Conservation (phyloP, 1,284 basidiomycete genomes). For the Boletus subluridellus region DNA sequence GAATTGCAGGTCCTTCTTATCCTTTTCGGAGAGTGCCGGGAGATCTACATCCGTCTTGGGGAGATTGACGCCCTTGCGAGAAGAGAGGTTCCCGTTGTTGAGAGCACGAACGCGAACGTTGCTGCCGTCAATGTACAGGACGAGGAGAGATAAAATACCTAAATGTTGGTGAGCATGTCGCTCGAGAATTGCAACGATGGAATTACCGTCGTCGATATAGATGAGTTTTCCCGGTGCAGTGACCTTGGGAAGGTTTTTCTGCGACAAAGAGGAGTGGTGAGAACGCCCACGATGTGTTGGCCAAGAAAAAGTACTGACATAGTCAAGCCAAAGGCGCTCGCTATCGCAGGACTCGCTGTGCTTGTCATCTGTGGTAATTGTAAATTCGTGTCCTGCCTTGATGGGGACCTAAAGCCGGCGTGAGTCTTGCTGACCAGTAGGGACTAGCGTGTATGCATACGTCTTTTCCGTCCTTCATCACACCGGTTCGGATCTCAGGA, state of each 20-base stretch:
- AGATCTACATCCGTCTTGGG: constrained; percentile 98
- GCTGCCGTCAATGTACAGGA: constrained; percentile 79
- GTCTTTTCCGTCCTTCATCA: constrained; percentile 86
- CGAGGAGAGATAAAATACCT: constrained; percentile 92
- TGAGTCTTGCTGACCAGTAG: constrained; percentile 11
- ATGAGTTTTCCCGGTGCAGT: constrained; percentile 94
- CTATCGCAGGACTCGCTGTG: constrained; percentile 80
- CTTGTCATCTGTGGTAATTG: constrained; percentile 80
- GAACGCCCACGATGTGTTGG: constrained; percentile 11
- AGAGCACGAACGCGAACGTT: constrained; percentile 84
- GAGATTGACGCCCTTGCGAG: constrained; percentile 98
- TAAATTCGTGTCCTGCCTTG: constrained; percentile 92
- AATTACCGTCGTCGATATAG: constrained; percentile 91
- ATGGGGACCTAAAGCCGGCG: constrained; percentile 64
- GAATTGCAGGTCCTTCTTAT: constrained; percentile 92
- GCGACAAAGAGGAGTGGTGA: constrained; percentile 9
- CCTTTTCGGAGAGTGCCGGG: constrained; percentile 96
- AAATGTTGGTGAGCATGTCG: constrained; percentile 4
- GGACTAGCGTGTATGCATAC: constrained; percentile 35
- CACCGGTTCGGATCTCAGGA: constrained; percentile 96
- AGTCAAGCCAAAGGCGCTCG: constrained; percentile 88
- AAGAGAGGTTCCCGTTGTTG: constrained; percentile 92
- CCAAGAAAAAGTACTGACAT: constrained; percentile 51
- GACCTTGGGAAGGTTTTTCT: constrained; percentile 93
- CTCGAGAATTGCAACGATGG: background rate